A percentile compares a stretch with the other conserved stretches of the same genome.
Evolutionary conservation across 1,284 basidiomycete genomes (phyloP).

Genomic region (Exobasidium cylindrosporum): DNA sequence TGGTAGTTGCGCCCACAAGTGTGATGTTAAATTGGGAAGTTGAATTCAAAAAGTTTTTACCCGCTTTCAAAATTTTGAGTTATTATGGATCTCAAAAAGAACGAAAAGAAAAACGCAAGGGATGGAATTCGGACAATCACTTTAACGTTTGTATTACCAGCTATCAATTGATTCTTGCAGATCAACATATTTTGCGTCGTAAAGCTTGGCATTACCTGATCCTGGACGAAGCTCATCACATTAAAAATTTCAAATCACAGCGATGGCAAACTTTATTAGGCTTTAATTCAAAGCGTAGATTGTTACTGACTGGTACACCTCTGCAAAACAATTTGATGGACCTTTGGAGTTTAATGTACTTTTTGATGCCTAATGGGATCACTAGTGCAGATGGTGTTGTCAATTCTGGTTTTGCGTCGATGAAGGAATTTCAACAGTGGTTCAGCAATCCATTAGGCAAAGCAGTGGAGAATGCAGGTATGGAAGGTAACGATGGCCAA

Average conservation of each 20-base stretch:
- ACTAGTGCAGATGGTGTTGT: constrained; percentile 56
- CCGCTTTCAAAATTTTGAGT: constrained; percentile 84
- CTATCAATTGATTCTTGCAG: constrained; percentile 83
- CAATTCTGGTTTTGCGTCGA: constrained; percentile 74
- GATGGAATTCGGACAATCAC: constrained; percentile 87
- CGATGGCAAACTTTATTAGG: constrained; percentile 93
- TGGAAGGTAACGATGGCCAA: constrained; percentile 59
- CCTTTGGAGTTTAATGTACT: constrained; percentile 90
- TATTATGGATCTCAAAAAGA: constrained; percentile 90
- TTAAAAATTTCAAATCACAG: constrained; percentile 96
- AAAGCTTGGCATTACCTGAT: constrained; percentile 97
- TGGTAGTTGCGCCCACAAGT: constrained; percentile 91
- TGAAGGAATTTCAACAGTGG: constrained; percentile 94
- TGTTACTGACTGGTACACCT: constrained; percentile 88
- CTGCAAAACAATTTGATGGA: constrained; percentile 95
- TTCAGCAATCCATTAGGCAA: constrained; percentile 84
- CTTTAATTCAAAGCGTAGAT: constrained; percentile 82
- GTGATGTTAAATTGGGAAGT: constrained; percentile 98
- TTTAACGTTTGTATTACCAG: constrained; percentile 97
- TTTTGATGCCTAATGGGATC: constrained; percentile 78
- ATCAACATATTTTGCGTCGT: constrained; percentile 89
- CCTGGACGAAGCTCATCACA: constrained; percentile 95
- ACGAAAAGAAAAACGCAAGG: constrained; percentile 85
- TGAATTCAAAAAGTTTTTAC: constrained; percentile 97
- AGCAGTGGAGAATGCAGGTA: constrained; percentile 70